Evolutionary conservation across 2,329 filamentous ascomycete genomes (phyloP), one percentile per base, ranked within the genome.

Genomic region (Ophiostoma sp.): DNA sequence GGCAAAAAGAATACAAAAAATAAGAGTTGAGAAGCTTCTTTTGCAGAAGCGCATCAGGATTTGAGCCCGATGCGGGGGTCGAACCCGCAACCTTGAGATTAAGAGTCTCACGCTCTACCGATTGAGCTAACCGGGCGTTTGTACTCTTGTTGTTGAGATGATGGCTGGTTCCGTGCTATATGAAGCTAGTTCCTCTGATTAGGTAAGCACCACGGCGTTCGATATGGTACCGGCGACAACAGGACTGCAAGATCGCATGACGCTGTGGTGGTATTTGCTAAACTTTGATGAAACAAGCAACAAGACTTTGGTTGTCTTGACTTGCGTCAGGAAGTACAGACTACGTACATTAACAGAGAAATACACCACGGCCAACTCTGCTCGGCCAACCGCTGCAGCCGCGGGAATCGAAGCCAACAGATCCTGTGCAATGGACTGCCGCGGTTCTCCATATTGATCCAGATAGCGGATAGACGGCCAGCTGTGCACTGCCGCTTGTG

Each of bases 61-160:
- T 79, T 79, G 77, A 80, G 79, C 78, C 78, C 77, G 74, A 80
- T 77, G 80, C 79, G 80, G 81, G 81, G 80, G 79, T 82, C 81
- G 73, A 75, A 75, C 74, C 74, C 74, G 73, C 74, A 75, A 74
- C 73, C 73, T 74, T 74, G 71, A 73, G 73, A 74, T 83, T 84
- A 84, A 85, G 86, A 88, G 86, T 88, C 86, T 87, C 83, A 88
- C 85, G 86, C 85, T 89, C 86, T 89, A 88, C 84, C 84, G 84
- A 87, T 86, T 87, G 84, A 87, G 84, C 84, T 87, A 87, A 81
- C 83, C 82, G 79, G 82, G 82, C 82, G 71, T 71, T 27, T 47
- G n/a, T 27, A 55, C 49, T 55, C 49, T 55, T 55, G 5, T 55
- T 55, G n/a, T 16, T 55, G 18, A 18, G 27, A 12, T 3, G 2